Conservation (phyloP, 345 rosid species). For the Gossypium bickii region DNA sequence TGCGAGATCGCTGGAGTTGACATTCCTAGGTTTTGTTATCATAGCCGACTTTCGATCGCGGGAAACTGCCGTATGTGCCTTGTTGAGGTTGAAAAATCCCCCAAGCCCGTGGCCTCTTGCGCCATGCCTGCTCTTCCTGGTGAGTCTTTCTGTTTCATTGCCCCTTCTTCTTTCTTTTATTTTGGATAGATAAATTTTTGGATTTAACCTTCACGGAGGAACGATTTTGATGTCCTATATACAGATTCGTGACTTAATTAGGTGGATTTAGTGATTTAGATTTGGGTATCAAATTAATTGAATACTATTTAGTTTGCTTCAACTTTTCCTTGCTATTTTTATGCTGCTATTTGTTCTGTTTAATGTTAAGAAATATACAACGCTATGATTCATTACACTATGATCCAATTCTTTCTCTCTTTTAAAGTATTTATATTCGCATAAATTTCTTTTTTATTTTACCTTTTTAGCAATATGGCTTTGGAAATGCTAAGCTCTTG, state of each 20-base stretch:
- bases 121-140: constrained; percentile 99
- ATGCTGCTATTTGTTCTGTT: neutral
- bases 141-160: constrained; percentile 19
- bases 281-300: neutral
- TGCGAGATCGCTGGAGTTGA: constrained; percentile 99
- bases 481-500: neutral
- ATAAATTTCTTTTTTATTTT: neutral
- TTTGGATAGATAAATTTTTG: neutral
- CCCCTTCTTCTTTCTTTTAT: neutral
- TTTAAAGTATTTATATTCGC: neutral
- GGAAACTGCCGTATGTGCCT: constrained; percentile 99
- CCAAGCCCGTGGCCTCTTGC: constrained; percentile 98
- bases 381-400: neutral
- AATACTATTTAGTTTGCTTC: neutral
- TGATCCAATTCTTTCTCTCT: neutral
- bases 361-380: neutral
- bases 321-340: neutral
- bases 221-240: neutral
- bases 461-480: neutral
- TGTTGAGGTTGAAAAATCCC: constrained; percentile 98
- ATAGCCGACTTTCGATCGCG: constrained; percentile 86
- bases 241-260: neutral
- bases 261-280: neutral
- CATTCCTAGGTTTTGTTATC: constrained; percentile 94
- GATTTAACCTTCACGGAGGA: neutral